Conservation (phyloP, 176 grass and related monocot species). For the Aegilops umbellulata region DNA sequence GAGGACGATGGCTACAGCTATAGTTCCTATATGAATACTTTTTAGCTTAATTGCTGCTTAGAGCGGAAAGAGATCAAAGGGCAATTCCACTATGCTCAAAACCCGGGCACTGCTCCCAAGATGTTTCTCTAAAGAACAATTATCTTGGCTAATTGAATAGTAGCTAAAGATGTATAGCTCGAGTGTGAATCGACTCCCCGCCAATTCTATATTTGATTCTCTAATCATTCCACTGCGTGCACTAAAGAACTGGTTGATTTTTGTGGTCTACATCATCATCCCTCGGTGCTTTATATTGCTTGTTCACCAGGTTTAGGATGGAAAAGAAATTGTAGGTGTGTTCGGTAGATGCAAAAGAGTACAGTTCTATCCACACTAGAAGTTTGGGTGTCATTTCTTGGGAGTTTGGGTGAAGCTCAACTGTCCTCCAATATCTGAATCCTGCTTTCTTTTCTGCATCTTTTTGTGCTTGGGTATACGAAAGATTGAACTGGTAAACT, state of each 20-base stretch:
- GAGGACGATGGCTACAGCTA: constrained; percentile 25
- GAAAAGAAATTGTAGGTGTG: background rate
- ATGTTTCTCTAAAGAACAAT: constrained; percentile 35
- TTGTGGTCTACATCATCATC: constrained; percentile 1
- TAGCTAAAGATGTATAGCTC: constrained; percentile 34
- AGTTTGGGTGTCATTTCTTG: background rate
- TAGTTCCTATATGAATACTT: constrained; percentile 40
- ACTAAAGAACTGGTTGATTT: constrained; percentile 22
- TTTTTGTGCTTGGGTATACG: background rate
- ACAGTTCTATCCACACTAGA: background rate
- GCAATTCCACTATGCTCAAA: constrained; percentile 48
- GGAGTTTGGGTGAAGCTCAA: background rate
- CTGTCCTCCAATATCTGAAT: background rate
- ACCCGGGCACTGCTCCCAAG: constrained; percentile 48
- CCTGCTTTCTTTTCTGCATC: background rate
- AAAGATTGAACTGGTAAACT: background rate
- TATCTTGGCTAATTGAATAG: constrained; percentile 41
- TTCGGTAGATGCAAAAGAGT: background rate
- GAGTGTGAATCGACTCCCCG: constrained; percentile 21
- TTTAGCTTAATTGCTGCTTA: constrained; percentile 48
- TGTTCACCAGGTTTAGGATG: background rate
- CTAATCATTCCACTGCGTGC: constrained; percentile 27
- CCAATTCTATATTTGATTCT: constrained; percentile 29
- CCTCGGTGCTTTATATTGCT: background rate
- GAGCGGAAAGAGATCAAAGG: constrained; percentile 61